Evolutionary conservation across 208 protist genomes (phyloP).

Genomic region (Leishmania guyanensis): DNA sequence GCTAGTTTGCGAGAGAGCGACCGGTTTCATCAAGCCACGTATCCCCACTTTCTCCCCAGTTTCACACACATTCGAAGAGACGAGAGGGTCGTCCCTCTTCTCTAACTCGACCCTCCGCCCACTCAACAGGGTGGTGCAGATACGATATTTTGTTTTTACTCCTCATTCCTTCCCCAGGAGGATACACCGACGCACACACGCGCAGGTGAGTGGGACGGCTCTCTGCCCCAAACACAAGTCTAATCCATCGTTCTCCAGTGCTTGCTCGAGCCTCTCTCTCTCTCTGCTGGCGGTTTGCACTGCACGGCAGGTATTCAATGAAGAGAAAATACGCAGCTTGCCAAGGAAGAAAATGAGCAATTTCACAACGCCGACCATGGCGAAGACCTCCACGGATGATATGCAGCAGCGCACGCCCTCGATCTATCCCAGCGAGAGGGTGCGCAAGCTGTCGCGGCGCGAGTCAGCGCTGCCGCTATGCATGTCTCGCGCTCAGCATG

Average conservation of each 20-base stretch:
- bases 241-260: not conserved
- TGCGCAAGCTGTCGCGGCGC: constrained; percentile 15
- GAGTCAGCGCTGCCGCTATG: constrained; percentile 41
- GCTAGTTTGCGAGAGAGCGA: not conserved
- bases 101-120: not conserved
- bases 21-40: not conserved
- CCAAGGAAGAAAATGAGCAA: constrained; percentile 9
- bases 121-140: not conserved
- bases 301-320: not conserved
- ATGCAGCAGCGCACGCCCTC: constrained; percentile 10
- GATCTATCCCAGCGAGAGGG: constrained; percentile 1
- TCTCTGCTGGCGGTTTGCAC: not conserved
- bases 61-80: not conserved
- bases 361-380: not conserved
- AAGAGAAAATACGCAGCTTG: not conserved
- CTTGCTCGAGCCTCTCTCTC: not conserved
- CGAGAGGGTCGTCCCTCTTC: not conserved
- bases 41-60: not conserved
- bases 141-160: not conserved
- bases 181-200: not conserved
- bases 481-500: constrained; percentile 50
- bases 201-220: not conserved
- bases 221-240: not conserved
- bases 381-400: not conserved
- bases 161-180: not conserved